A percentile compares a stretch with the other conserved stretches of the same genome.
Evolutionary conservation across 345 rosid species (phyloP).

Genomic region (Citrus maxima): DNA sequence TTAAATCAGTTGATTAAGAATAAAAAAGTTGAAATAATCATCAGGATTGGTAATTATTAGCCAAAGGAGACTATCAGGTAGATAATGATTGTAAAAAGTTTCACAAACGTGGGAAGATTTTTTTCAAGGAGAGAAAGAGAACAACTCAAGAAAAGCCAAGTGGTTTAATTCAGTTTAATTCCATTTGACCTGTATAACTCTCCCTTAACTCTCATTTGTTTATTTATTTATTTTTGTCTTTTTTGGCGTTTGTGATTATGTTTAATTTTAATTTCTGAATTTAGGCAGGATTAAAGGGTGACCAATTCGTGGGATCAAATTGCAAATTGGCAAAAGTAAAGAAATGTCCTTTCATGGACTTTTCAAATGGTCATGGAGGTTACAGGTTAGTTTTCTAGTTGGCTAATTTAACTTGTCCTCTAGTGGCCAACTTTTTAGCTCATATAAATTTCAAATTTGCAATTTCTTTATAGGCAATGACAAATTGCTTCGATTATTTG

Average conservation of each 20-base stretch:
- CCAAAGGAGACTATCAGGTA: neutral
- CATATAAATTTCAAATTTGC: neutral
- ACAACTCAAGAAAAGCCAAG: neutral
- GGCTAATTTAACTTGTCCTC: neutral
- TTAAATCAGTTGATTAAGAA: neutral
- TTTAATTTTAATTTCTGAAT: neutral
- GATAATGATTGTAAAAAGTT: neutral
- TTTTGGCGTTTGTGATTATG: neutral
- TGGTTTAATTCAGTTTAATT: neutral
- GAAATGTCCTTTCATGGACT: neutral
- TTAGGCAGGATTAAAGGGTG: neutral
- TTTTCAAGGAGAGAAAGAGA: neutral
- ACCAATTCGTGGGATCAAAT: neutral
- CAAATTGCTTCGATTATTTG: neutral
- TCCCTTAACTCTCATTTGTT: neutral
- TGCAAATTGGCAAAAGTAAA: neutral
- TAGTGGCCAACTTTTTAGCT: neutral
- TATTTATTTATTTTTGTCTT: neutral
- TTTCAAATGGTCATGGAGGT: neutral
- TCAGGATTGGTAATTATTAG: neutral
- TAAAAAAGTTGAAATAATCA: neutral
- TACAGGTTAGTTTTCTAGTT: neutral
- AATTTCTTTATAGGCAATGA: neutral
- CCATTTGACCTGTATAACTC: neutral
- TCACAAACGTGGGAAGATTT: neutral